Percentiles rank a stretch among this genome's conserved stretches.
Conservation (phyloP, 2,329 filamentous ascomycete species). For the Epichloe hybrida region DNA sequence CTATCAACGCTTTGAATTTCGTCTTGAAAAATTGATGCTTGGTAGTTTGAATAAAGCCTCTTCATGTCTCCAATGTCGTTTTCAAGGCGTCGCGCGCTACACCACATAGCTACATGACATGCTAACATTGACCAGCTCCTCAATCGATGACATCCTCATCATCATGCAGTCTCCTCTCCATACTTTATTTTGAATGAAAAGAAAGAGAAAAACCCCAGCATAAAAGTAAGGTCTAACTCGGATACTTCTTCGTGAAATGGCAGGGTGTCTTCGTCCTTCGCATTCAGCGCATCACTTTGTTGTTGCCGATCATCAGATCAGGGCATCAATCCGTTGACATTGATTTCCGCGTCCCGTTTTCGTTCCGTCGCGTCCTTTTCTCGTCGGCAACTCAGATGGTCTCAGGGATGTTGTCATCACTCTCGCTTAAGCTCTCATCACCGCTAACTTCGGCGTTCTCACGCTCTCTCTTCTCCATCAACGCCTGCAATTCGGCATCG, state of each 20-base stretch:
- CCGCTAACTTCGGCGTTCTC: conserved; percentile 97
- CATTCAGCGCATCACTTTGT: background rate
- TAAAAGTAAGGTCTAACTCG: background rate
- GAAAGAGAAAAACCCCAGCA: background rate
- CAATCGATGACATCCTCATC: background rate
- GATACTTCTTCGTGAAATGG: background rate
- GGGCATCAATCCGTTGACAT: background rate
- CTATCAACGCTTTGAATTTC: no score
- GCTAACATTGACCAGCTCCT: conserved; percentile 1
- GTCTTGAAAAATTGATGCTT: background rate
- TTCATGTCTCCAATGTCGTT: conserved; percentile 1
- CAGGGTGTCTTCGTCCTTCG: background rate
- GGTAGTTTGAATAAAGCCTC: background rate
- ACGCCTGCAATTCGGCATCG: conserved; percentile 86
- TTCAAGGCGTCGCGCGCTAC: conserved; percentile 3
- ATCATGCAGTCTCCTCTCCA: background rate
- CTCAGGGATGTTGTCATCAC: conserved; percentile 61
- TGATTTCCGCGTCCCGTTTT: background rate
- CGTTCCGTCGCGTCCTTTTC: background rate
- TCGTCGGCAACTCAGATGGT: conserved; percentile 19
- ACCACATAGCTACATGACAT: conserved; percentile 1
- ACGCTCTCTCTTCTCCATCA: conserved; percentile 98
- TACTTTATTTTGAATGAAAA: background rate
- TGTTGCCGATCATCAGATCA: background rate
- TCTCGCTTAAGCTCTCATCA: conserved; percentile 91